Evolutionary conservation across 1,284 basidiomycete genomes (phyloP).

Genomic region (Singerocomus inundabilis): DNA sequence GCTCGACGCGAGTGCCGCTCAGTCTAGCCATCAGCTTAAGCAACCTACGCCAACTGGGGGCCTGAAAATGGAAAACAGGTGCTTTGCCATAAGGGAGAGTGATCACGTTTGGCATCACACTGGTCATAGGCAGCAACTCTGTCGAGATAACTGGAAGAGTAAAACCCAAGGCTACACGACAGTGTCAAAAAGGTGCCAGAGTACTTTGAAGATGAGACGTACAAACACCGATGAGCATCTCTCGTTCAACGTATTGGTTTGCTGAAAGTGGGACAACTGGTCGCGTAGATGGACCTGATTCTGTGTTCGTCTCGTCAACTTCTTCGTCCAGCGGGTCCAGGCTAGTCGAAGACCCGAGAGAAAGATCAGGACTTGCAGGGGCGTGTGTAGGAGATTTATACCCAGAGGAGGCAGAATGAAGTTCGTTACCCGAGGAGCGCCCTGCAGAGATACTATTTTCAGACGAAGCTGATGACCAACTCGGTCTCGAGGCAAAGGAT

Average conservation of each 20-base stretch:
- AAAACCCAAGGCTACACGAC: conserved; percentile 61
- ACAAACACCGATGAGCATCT: conserved; percentile 65
- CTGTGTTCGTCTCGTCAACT: conserved; percentile 16
- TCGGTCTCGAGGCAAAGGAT: conserved; percentile 21
- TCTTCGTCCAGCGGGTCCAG: conserved; percentile 19
- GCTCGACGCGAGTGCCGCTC: conserved; percentile 65
- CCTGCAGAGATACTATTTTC: conserved; percentile 19
- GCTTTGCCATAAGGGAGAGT: conserved; percentile 65
- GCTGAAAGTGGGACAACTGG: conserved; percentile 33
- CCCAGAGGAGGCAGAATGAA: conserved; percentile 8
- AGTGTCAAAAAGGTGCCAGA: conserved; percentile 6
- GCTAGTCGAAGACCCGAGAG: conserved; percentile 17
- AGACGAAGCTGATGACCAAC: conserved; percentile 32
- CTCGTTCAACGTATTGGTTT: conserved; percentile 59
- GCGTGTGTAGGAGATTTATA: conserved; percentile 20
- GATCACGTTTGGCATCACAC: conserved; percentile 66
- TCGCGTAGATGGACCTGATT: conserved; percentile 24
- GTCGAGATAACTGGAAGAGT: conserved; percentile 53
- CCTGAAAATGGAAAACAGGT: conserved; percentile 68
- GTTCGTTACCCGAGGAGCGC: conserved; percentile 23
- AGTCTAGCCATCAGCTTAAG: conserved; percentile 70
- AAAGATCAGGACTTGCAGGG: conserved; percentile 28
- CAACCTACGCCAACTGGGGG: conserved; percentile 67
- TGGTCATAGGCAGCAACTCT: conserved; percentile 45
- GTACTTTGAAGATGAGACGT: conserved; percentile 36